Base-by-base conservation (phyloP, 2,329 filamentous ascomycete genomes). In the Colletotrichum brevisporum region DNA sequence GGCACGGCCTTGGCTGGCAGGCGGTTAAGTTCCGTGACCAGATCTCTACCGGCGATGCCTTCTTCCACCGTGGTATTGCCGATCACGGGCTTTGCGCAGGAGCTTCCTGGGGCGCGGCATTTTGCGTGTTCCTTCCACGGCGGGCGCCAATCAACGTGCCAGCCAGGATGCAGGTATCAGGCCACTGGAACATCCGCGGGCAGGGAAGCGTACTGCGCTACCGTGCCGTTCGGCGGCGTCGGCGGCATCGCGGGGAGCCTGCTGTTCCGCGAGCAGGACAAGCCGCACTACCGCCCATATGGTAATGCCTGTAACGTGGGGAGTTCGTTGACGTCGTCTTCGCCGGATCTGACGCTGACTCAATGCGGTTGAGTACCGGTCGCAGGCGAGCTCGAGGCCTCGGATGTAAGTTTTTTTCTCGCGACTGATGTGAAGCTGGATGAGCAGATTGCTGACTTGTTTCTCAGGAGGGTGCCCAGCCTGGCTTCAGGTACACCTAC, bases 151-250 rank as follows among this genome's bases (percentile, higher is more conserved):
- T 79, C 72, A 96, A 96, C 77, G 85, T 95, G 5, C 94, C 94
- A 0, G 85, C 89, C 2, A 84, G 89, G 53, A 89, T 97, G 83
- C n/a, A 88, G 92, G 0, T 96, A 94, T 82, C 93, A 95, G 82
- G 92, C 93, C 50, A 96, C 95, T n/a, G n/a, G 81, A 97, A 97
- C 80, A 91, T 97, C 75, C 90, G 92, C 61, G 94, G 93, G 0
- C 93, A 96, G 81, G 93, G 93, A 97, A 95, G 83, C 89, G n/a
- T n/a, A n/a, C n/a, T n/a, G n/a, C n/a, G n/a, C n/a, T n/a, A n/a
- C n/a, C n/a, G 91, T 96, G 4, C 92, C 91, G 1, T 89, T 92
- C 57, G 93, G 93, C 8, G 93, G 92, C 2, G 83, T 97, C 27
- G 94, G 94, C 45, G 93, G 94, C 41, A 96, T 96, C 71, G 88